phyloP scores from a whole-genome alignment of 208 protist genomes.

The Trypanosoma boissoni region DNA sequence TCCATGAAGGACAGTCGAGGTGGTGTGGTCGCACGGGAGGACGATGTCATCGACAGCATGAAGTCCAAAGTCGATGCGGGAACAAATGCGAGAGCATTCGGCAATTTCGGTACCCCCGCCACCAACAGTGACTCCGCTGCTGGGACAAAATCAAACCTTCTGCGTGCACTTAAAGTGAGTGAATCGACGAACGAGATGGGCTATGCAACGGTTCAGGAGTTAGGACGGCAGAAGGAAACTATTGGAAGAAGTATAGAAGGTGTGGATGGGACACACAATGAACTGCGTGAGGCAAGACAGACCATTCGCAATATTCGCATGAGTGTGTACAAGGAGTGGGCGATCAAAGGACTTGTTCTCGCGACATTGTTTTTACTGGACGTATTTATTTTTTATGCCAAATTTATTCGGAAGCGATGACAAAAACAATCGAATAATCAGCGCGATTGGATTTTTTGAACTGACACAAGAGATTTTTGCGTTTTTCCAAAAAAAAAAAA shows the following conservation, averaged over 20 bases:
- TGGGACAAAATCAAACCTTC: conserved; percentile 56
- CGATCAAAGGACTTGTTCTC: conserved; percentile 58
- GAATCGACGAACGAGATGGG: conserved; percentile 63
- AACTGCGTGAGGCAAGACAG: conserved; percentile 47
- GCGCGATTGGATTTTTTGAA: no score
- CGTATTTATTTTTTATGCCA: conserved; percentile 58
- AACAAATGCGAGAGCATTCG: conserved; percentile 4
- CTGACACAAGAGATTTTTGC: no score
- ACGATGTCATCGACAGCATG: conserved; percentile 47
- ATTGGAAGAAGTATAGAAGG: conserved; percentile 55
- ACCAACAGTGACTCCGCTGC: conserved; percentile 15
- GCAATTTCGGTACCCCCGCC: conserved; percentile 1
- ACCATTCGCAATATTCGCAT: conserved; percentile 68
- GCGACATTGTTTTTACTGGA: conserved; percentile 45
- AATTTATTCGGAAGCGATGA: conserved; percentile 43
- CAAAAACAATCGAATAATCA: conserved; percentile 2
- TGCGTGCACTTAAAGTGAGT: conserved; percentile 55
- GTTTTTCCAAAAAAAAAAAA: no score
- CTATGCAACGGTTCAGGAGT: conserved; percentile 60
- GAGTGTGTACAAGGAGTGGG: conserved; percentile 75
- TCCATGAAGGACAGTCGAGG: neutral
- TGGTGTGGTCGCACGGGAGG: conserved; percentile 13
- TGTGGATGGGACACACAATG: conserved; percentile 43
- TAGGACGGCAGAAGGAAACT: conserved; percentile 67
- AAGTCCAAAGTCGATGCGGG: conserved; percentile 25